A percentile compares a stretch with the other conserved stretches of the same genome.
phyloP scores from a whole-genome alignment of 1,139 yeast genomes.

The Saccharomycopsis hybrid region DNA sequence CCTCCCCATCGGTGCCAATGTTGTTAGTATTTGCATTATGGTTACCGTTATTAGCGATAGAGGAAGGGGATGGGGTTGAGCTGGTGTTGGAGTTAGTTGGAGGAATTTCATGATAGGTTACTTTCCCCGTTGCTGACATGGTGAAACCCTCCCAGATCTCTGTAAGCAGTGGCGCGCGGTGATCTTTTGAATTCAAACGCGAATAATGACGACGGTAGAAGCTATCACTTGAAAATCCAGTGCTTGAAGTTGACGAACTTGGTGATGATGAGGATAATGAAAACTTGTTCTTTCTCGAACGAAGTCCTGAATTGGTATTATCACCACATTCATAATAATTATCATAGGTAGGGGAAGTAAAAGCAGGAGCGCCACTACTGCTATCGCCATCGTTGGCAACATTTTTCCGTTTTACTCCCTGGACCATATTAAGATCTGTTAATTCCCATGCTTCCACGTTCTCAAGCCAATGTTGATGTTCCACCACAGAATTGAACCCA shows the following conservation, averaged over 20 bases:
- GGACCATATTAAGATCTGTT: constrained; percentile 71
- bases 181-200: neutral
- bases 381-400: no score
- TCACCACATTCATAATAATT: neutral
- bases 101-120: constrained; percentile 57
- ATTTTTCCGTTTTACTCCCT: constrained; percentile 36
- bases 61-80: no score
- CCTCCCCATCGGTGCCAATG: constrained; percentile 35
- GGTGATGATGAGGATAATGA: no score
- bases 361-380: no score
- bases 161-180: constrained; percentile 23
- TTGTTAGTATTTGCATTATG: no score
- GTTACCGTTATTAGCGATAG: no score
- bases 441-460: constrained; percentile 71
- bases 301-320: neutral
- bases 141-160: constrained; percentile 79
- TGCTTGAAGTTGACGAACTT: no score
- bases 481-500: constrained; percentile 72
- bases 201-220: neutral
- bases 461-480: constrained; percentile 61
- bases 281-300: neutral
- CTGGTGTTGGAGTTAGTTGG: no score
- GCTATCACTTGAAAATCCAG: no score
- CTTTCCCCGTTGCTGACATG: constrained; percentile 56
- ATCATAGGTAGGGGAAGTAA: no score